Conservation (phyloP, 2,329 filamentous ascomycete species). For the Trichoderma oligosporum region DNA sequence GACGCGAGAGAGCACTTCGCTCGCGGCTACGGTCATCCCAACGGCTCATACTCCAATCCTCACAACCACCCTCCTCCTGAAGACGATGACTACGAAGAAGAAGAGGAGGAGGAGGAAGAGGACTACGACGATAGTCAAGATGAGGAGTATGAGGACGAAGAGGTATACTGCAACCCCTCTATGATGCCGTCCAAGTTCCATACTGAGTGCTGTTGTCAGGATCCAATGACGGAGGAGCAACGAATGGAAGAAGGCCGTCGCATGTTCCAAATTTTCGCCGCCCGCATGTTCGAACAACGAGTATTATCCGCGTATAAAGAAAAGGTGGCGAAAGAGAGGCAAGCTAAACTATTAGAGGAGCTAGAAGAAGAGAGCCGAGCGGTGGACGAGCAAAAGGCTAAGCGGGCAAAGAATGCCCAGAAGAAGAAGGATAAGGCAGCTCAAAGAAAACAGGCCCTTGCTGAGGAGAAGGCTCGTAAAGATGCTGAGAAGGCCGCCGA, state of each 20-base stretch:
- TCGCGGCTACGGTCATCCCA: slow-evolving; percentile 56
- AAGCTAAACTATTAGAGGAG: slow-evolving; percentile 86
- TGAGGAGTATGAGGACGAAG: slow-evolving; percentile 74
- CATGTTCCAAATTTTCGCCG: slow-evolving; percentile 99
- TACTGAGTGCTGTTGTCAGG: slow-evolving; percentile 59
- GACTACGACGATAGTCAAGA: slow-evolving; percentile 61
- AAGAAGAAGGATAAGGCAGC: slow-evolving; percentile 93
- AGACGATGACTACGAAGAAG: slow-evolving; percentile 70
- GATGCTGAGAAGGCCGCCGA: slow-evolving; percentile 89
- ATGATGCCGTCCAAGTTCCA: slow-evolving; percentile 39
- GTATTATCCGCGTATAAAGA: slow-evolving; percentile 97
- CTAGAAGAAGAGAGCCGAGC: slow-evolving; percentile 78
- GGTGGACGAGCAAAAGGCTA: slow-evolving; percentile 77
- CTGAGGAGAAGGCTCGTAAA: slow-evolving; percentile 84
- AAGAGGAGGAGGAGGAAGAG: slow-evolving; percentile 60
- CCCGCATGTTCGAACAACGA: slow-evolving; percentile 97
- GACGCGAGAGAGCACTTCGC: slow-evolving; percentile 66
- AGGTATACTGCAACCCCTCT: slow-evolving; percentile 54
- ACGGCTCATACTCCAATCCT: slow-evolving; percentile 54
- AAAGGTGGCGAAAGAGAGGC: slow-evolving; percentile 90
- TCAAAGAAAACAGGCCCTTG: slow-evolving; percentile 79
- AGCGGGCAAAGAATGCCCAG: slow-evolving; percentile 89
- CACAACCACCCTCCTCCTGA: slow-evolving; percentile 76
- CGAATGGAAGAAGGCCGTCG: slow-evolving; percentile 97
- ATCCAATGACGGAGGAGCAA: slow-evolving; percentile 95